Base-by-base conservation (phyloP, 495 filamentous ascomycete species). In the Bombardia bombarda region DNA sequence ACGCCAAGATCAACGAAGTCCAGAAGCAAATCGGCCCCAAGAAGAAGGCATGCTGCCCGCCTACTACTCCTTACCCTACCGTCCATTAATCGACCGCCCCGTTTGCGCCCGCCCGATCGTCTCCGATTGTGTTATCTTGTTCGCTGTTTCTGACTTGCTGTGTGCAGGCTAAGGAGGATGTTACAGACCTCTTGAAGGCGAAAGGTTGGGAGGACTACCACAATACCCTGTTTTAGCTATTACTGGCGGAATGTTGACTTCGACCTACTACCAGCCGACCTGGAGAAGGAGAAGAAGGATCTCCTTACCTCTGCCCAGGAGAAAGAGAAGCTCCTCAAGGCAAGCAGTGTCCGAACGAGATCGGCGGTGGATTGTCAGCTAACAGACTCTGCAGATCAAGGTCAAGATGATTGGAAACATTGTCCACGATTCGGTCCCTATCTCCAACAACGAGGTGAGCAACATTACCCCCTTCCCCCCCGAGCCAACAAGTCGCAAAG, bases 21-120 rank as follows among this genome's bases (percentile, higher is more conserved):
- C 86, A 92, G 57, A 95, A 93, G 65, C 76, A 88, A 57, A 94
- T 97, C 56, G 88, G 85, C 14, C 70, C 74, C 47, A 94, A 90
- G 74, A 95, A 94, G 69, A 98, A 95, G 83, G 83, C 79, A 50
- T 49, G 59, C 47, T 35, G 26, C 30, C 45, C n/a, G 13, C 26
- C 26, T 30, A 49, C 46, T 49, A n/a, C n/a, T n/a, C n/a, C n/a
- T n/a, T 28, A 28, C 24, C 24, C 9, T 13, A 37, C 46, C 21
- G 24, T 7, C 30, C 4, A 40, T 34, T 19, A 14, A 9, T 19
- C 18, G 32, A 34, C 9, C 8, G 14, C 18, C 32, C 8, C 18
- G 32, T 34, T 13, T 7, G 25, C 12, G 12, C 25, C 12, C 25
- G 7, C 25, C 25, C 7, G 25, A 28, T 12, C 25, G 25, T 28